phyloP scores from a whole-genome alignment of 768 basidiomycete genomes.

The Boletus pseudo-olivaceus region DNA sequence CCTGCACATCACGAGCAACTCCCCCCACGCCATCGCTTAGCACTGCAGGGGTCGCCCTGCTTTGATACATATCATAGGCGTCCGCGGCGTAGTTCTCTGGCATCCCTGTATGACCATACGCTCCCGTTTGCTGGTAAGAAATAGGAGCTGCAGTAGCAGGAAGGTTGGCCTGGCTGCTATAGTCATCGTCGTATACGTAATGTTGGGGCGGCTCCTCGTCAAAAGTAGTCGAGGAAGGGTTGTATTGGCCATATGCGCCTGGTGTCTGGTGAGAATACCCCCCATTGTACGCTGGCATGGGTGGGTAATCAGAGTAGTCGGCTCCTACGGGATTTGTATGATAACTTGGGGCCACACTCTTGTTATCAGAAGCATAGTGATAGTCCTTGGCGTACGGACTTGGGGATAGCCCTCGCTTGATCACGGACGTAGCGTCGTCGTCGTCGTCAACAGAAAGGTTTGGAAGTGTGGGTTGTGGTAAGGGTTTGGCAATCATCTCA shows the following conservation, averaged over 20 bases:
- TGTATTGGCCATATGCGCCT: slow-evolving; percentile 52
- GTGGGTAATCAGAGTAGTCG: slow-evolving; percentile 49
- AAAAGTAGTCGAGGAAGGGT: slow-evolving; percentile 55
- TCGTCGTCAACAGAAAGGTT: slow-evolving; percentile 78
- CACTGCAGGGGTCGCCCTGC: slow-evolving; percentile 39
- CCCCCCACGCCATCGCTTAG: slow-evolving; percentile 29
- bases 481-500: slow-evolving; percentile 69
- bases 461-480: slow-evolving; percentile 94
- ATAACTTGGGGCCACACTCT: slow-evolving; percentile 36
- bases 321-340: slow-evolving; percentile 40
- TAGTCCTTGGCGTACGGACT: slow-evolving; percentile 55
- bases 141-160: slow-evolving; percentile 57
- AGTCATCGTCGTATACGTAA: slow-evolving; percentile 63
- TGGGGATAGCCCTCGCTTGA: slow-evolving; percentile 52
- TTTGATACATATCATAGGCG: slow-evolving; percentile 54
- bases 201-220: slow-evolving; percentile 47
- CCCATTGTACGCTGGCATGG: slow-evolving; percentile 72
- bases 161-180: slow-evolving; percentile 61
- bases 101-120: slow-evolving; percentile 15
- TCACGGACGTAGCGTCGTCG: slow-evolving; percentile 52
- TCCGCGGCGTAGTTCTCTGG: slow-evolving; percentile 39
- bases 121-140: slow-evolving; percentile 37
- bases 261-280: slow-evolving; percentile 59
- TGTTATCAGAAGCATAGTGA: slow-evolving; percentile 50
- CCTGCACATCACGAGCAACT: slow-evolving; percentile 39